Evolutionary conservation across 2,329 filamentous ascomycete species (phyloP).

Genomic region (Sporothrix euskadiensis): DNA sequence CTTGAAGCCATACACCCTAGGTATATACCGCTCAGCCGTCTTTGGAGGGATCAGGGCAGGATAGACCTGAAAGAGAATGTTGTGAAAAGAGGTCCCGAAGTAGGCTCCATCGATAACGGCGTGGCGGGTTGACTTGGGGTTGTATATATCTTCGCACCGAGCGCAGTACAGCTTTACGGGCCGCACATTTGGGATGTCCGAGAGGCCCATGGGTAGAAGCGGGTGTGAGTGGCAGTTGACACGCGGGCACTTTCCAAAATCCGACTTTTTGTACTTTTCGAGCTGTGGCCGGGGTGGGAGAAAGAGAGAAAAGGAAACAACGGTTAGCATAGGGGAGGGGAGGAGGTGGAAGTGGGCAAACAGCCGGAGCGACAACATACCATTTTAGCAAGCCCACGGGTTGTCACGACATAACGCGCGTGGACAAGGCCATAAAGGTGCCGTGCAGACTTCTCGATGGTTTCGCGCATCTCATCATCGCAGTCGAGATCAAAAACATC

Average conservation of each 20-base stretch:
- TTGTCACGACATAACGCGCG: constrained; percentile 95
- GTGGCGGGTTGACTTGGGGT: constrained; percentile 95
- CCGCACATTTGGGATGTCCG: constrained; percentile 82
- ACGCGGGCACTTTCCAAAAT: constrained; percentile 97
- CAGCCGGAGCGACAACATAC: constrained; percentile 41
- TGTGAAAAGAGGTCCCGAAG: constrained; percentile 97
- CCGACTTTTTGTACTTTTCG: constrained; percentile 97
- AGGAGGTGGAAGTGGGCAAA: too few species aligned
- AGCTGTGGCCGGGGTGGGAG: constrained; percentile 58
- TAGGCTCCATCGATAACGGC: constrained; percentile 95
- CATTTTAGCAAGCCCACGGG: constrained; percentile 92
- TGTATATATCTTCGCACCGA: constrained; percentile 97
- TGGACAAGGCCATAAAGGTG: constrained; percentile 96
- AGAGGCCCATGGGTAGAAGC: constrained; percentile 90
- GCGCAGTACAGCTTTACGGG: constrained; percentile 97
- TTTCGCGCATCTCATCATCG: constrained; percentile 96
- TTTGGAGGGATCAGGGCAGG: constrained; percentile 85
- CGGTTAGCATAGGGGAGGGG: neutral
- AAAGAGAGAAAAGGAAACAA: neutral
- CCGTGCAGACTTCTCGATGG: constrained; percentile 94
- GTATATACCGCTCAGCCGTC: constrained; percentile 80
- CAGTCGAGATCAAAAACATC: constrained; percentile 99
- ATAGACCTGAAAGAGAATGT: constrained; percentile 98
- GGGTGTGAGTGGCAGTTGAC: constrained; percentile 94
- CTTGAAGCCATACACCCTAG: constrained; percentile 88